Evolutionary conservation across 768 basidiomycete species (phyloP), one percentile per base, ranked within the genome.

Genomic region (Candolleomyces eurysporus): DNA sequence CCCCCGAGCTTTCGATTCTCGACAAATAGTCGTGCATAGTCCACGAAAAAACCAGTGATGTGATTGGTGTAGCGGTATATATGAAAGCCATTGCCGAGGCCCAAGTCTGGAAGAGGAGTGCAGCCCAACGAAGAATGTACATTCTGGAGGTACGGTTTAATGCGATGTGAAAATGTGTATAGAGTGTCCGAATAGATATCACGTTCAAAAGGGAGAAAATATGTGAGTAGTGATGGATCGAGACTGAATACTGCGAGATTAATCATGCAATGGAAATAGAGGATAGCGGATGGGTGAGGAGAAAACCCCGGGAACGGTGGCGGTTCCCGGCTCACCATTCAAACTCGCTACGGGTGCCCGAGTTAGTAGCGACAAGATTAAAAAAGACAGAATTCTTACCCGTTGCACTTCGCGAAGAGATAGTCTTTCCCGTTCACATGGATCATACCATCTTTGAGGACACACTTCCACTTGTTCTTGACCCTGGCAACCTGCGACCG

Each of bases 401-500:
- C 96, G 6, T 88, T 94, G 76, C 96, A 98, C 74, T 97, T 96
- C 57, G 92, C 85, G 71, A 99, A 99, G 16, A 99, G 83, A 76
- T 98, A 99, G 69, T 99, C 97, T 69, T 92, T 94, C 32, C 96
- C 96, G 65, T 97, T 97, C 66, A 97, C 86, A 67, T 94, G 92
- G 64, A 98, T 92, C 89, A 98, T 94, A 3, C 97, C 97, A 65
- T 98, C 97, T 76, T 97, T 97, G 56, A 99, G 82, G 22, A 93
- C 88, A 62, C 95, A 96, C 80, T 98, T 99, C 97, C 97, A 99
- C 79, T 98, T 99, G 79, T 97, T 98, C 78, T 98, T 99, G 26
- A 98, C 96, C n/a, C 97, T 84, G 48, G 96, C 94, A 40, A 98
- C 96, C 96, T 98, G 66, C 5, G 36, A 36, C 36, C 36, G 6